Conservation (phyloP, 495 filamentous ascomycete genomes). For the Saxispiralis lemnorum region DNA sequence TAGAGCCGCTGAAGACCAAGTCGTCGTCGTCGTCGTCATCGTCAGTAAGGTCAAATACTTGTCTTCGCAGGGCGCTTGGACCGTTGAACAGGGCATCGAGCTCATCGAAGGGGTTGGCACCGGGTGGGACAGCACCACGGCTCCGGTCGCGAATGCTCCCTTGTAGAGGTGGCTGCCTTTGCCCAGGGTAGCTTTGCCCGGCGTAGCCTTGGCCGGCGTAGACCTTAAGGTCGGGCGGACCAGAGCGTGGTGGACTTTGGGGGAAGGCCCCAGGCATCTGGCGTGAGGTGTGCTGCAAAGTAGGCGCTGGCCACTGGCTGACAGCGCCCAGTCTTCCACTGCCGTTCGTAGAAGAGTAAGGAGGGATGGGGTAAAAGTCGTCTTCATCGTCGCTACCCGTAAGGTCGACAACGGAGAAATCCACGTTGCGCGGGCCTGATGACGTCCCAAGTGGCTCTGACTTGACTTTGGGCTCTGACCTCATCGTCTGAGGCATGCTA, state of each 20-base stretch:
- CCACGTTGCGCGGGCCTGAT: not conserved
- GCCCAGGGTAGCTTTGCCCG: too few relatives aligned
- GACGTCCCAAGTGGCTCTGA: too few relatives aligned
- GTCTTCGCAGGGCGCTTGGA: too few relatives aligned
- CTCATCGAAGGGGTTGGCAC: too few relatives aligned
- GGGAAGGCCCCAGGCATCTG: not conserved
- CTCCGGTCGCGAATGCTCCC: too few relatives aligned
- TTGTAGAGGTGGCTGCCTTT: not conserved
- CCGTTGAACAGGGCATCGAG: not conserved
- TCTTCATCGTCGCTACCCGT: constrained; percentile 15
- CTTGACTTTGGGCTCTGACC: not conserved
- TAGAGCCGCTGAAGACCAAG: constrained; percentile 4
- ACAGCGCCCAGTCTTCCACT: not conserved
- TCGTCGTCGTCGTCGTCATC: constrained; percentile 4
- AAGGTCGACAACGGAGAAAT: constrained; percentile 9
- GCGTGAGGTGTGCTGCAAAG: not conserved
- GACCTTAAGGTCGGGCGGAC: too few relatives aligned
- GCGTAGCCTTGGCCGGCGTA: too few relatives aligned
- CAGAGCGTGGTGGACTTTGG: not conserved
- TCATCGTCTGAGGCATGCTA: too few relatives aligned
- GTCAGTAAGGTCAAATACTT: too few relatives aligned
- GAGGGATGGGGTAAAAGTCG: not conserved
- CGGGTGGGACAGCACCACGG: too few relatives aligned
- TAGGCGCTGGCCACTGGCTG: constrained; percentile 11
- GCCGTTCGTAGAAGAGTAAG: not conserved